Base-by-base conservation (phyloP, 2,329 filamentous ascomycete genomes). In the Penicillium occitanis region DNA sequence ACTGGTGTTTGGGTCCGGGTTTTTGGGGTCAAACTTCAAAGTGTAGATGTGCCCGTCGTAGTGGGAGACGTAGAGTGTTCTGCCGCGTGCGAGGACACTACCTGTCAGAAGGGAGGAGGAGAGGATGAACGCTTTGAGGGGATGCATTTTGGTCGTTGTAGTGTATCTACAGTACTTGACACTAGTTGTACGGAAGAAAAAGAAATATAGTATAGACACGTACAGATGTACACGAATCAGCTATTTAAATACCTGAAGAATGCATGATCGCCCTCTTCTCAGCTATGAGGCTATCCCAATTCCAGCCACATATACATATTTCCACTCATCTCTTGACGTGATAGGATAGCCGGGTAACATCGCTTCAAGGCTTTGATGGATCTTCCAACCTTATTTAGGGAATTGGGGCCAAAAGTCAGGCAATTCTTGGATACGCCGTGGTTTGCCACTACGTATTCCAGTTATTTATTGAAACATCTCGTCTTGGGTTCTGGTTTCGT, bases 1-100 rank as follows among this genome's bases (percentile, higher is more conserved):
- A 30, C 71, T 70, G 55, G 33, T 42, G 11, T 42, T 5, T 11
- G 33, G 22, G 25, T 63, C 19, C 2, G 37, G 51, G 61, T 50
- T 70, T 67, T 4, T 60, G 19, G 28, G 19, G 40, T 50, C 35
- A 17, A 28, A 51, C 66, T 22, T 79, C 17, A 80, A 69, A 2
- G 76, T 72, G 35, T 76, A 76, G 48, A 81, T 72, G 10, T 70
- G 73, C 10, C 78, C 76, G 19, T 68, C 66, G 69, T 80, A 81
- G 50, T 79, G 79, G 14, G 78, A 75, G 46, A 77, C 76, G 66
- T 75, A 80, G 59, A 81, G 74, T 28, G 67, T 70, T 48, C 65
- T 53, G 6, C 46, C 11, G 46, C 25, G 46, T 14, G 69, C 35
- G 25, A 35, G 19, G 6, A 44, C 14, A 11, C 19, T 46, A 30